phyloP scores from a whole-genome alignment of 2,329 filamentous ascomycete genomes.

The Aspergillus transmontanensis region DNA sequence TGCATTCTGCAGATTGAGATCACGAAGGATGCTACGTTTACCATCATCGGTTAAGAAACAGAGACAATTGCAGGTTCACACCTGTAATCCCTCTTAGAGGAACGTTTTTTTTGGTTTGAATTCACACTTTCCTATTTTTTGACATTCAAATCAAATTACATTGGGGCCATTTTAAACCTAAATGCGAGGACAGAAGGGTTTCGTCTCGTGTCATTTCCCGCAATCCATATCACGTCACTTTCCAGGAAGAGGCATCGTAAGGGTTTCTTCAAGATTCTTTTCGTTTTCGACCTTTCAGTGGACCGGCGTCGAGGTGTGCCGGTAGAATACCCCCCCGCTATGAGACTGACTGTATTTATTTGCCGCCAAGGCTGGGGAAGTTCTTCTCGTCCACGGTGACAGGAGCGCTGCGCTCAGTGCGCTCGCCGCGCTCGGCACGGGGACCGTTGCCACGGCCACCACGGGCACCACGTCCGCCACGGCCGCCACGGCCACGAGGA shows the following conservation, averaged over 20 bases:
- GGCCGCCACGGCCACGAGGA: conserved; percentile 10
- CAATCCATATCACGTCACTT: conserved; percentile 8
- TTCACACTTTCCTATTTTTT: conserved; percentile 31
- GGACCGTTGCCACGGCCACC: conserved; percentile 46
- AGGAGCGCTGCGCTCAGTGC: conserved; percentile 26
- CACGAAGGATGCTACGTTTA: background rate
- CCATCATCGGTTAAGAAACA: background rate
- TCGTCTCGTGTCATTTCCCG: conserved; percentile 16
- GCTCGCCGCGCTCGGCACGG: conserved; percentile 16
- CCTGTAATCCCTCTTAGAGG: background rate
- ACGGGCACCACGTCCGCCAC: conserved; percentile 37
- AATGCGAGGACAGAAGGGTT: conserved; percentile 14
- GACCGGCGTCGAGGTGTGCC: background rate
- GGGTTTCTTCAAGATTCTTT: conserved; percentile 8
- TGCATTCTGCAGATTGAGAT: background rate
- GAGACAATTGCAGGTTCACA: background rate
- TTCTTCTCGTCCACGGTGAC: conserved; percentile 49
- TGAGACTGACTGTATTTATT: conserved; percentile 28
- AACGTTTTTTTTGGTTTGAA: conserved; percentile 9
- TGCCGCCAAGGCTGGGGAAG: conserved; percentile 48
- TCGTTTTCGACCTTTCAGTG: conserved; percentile 2
- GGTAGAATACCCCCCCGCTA: background rate
- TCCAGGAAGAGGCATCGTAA: conserved; percentile 8
- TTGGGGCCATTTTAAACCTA: conserved; percentile 22
- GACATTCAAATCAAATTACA: conserved; percentile 38